phyloP scores from a whole-genome alignment of 257 asterid species.

The Thymus mandschuricus region DNA sequence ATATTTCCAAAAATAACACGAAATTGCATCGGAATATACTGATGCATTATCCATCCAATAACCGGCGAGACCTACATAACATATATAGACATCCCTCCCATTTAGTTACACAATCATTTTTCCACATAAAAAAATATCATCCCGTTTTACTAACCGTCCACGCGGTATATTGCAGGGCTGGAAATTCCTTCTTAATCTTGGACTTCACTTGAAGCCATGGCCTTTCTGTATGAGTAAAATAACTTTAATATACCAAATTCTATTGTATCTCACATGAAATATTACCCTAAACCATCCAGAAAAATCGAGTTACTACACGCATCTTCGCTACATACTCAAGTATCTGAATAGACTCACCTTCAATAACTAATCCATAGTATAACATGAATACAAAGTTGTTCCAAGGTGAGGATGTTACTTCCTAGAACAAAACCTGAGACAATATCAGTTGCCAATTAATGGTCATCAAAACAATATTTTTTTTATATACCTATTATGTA shows the following conservation, averaged over 20 bases:
- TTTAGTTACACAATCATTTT: neutral
- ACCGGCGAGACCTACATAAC: constrained; percentile 81
- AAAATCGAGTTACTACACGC: neutral
- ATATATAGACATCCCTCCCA: neutral
- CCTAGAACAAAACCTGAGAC: constrained; percentile 87
- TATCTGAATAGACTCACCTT: constrained; percentile 51
- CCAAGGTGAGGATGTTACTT: constrained; percentile 79
- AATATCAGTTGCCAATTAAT: constrained; percentile 7
- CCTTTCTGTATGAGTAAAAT: constrained; percentile 48
- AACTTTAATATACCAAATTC: constrained; percentile 4
- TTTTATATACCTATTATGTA: neutral
- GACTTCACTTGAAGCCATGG: constrained; percentile 84
- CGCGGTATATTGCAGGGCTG: constrained; percentile 70
- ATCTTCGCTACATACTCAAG: neutral
- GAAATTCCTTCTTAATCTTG: constrained; percentile 78
- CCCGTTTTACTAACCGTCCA: constrained; percentile 57
- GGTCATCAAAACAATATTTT: neutral
- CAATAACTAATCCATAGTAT: constrained; percentile 78
- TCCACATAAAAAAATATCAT: too few relatives aligned
- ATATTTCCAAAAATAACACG: constrained; percentile 77
- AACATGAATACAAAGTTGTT: constrained; percentile 89
- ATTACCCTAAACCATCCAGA: neutral
- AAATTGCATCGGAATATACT: constrained; percentile 74
- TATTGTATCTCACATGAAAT: neutral
- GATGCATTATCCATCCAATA: constrained; percentile 91